phyloP scores from a whole-genome alignment of 164 flowering plant species.

The Chimonanthus salicifolius region DNA sequence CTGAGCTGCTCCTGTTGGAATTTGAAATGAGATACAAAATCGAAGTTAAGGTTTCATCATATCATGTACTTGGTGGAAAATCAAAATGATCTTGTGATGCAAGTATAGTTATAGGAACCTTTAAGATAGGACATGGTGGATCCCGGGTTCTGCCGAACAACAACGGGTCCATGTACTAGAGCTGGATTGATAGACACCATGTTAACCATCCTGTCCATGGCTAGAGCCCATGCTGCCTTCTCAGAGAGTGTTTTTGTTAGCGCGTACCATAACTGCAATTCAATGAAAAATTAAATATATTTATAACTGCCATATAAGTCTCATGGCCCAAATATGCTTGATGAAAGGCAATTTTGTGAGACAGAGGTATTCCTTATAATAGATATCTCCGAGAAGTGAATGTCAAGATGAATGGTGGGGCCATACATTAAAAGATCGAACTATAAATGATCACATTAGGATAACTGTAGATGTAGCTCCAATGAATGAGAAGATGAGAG shows the following conservation, averaged over 20 bases:
- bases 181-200: slow-evolving; percentile 71
- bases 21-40: background rate
- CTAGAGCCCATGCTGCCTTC: slow-evolving; percentile 74
- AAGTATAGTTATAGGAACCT: slow-evolving; percentile 24
- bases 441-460: too few relatives aligned
- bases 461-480: too few relatives aligned
- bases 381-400: too few relatives aligned
- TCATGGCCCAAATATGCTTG: too few relatives aligned
- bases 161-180: slow-evolving; percentile 44
- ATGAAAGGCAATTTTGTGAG: too few relatives aligned
- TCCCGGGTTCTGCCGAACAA: slow-evolving; percentile 38
- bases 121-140: slow-evolving; percentile 51
- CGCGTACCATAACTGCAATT: slow-evolving; percentile 60
- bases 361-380: too few relatives aligned
- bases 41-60: background rate
- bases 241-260: slow-evolving; percentile 66
- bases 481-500: too few relatives aligned
- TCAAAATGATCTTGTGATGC: background rate
- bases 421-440: too few relatives aligned
- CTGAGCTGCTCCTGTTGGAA: slow-evolving; percentile 49
- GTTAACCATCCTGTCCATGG: slow-evolving; percentile 68
- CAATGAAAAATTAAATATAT: background rate
- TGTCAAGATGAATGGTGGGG: too few relatives aligned
- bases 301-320: too few relatives aligned
- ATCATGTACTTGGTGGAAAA: background rate